Evolutionary conservation across 2,329 filamentous ascomycete genomes (phyloP).

Genomic region (Myriosclerotinia scirpicola): DNA sequence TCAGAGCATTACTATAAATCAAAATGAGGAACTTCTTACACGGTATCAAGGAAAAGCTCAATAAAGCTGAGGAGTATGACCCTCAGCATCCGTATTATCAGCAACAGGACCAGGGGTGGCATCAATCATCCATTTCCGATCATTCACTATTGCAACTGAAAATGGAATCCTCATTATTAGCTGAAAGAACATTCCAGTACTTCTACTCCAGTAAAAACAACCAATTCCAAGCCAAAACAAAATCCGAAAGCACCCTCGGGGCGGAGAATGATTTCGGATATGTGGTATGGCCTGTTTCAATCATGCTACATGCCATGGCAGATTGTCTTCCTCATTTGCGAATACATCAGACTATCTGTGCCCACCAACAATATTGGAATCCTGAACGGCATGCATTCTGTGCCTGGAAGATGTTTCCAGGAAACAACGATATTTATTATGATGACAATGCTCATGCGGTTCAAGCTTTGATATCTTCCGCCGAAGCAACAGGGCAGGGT

Average conservation of each 20-base stretch:
- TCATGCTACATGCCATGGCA: slow-evolving; percentile 28
- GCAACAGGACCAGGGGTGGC: no score
- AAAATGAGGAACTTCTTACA: slow-evolving; percentile 1
- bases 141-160: neutral
- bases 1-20: neutral
- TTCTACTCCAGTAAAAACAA: slow-evolving; percentile 23
- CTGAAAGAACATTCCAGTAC: slow-evolving; percentile 22
- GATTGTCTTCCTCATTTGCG: slow-evolving; percentile 26
- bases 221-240: slow-evolving; percentile 27
- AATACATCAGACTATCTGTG: slow-evolving; percentile 15
- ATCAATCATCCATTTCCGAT: neutral
- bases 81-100: no score
- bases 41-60: neutral
- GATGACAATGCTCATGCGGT: slow-evolving; percentile 32
- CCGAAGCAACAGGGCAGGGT: slow-evolving; percentile 24
- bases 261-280: slow-evolving; percentile 28
- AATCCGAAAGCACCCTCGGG: slow-evolving; percentile 26
- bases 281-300: slow-evolving; percentile 32
- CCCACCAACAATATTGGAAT: slow-evolving; percentile 31
- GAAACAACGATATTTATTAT: slow-evolving; percentile 33
- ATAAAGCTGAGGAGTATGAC: neutral
- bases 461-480: slow-evolving; percentile 30
- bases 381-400: slow-evolving; percentile 29
- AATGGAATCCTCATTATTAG: slow-evolving; percentile 6
- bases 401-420: slow-evolving; percentile 33